These are phyloP conservation scores for Claviceps sp. DNA, from an alignment of 2,329 filamentous ascomycete species.

Conservation along the genomic window DNA sequence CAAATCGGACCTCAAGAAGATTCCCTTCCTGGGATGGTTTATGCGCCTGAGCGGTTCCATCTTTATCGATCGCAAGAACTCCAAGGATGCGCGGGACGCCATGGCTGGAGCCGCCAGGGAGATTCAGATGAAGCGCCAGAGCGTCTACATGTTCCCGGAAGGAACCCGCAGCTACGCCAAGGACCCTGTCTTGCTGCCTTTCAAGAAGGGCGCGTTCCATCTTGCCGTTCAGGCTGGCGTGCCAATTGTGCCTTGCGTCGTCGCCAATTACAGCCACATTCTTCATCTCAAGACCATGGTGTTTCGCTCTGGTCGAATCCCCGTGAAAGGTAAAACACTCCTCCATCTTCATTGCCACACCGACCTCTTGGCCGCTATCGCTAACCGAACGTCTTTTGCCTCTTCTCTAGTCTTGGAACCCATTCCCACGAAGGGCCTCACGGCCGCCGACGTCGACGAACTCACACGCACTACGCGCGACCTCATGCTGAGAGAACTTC, in stretches of 20 bases:
- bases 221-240: constrained; percentile 88
- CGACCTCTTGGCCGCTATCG: not conserved
- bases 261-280: constrained; percentile 66
- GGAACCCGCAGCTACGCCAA: constrained; percentile 83
- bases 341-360: too few species aligned
- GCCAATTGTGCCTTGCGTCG: constrained; percentile 76
- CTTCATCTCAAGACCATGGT: constrained; percentile 49
- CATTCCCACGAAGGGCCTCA: constrained; percentile 63
- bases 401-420: constrained; percentile 54
- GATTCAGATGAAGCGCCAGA: constrained; percentile 61
- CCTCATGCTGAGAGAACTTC: constrained; percentile 58
- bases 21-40: constrained; percentile 90
- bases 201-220: constrained; percentile 98
- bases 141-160: constrained; percentile 80
- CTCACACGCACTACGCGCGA: constrained; percentile 56
- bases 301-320: constrained; percentile 58
- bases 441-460: constrained; percentile 62
- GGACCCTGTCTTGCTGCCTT: constrained; percentile 73
- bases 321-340: constrained; percentile 52
- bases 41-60: constrained; percentile 78
- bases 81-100: constrained; percentile 66
- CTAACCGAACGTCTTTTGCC: not conserved
- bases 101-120: constrained; percentile 73
- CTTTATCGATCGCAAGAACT: constrained; percentile 88
- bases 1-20: constrained; percentile 66